Conservation (phyloP, 2,329 filamentous ascomycete genomes). For the Apiospora malaysiana region DNA sequence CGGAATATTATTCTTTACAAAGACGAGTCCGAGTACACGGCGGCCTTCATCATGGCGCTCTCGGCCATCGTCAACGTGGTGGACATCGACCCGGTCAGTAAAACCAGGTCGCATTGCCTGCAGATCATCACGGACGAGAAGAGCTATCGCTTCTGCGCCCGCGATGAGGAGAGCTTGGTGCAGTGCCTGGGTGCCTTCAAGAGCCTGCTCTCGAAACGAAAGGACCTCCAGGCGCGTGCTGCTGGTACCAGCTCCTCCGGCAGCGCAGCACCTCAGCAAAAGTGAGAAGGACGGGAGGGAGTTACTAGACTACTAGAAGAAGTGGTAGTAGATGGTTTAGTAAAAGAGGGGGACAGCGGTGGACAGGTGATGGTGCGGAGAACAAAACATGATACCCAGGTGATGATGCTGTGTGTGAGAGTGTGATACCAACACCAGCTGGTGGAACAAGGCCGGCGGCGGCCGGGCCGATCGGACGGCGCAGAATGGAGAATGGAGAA, state of each 20-base stretch:
- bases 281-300: not conserved
- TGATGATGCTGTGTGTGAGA: not conserved
- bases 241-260: constrained; percentile 11
- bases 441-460: constrained; percentile 6
- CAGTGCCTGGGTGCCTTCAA: constrained; percentile 91
- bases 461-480: not conserved
- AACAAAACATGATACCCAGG: constrained; percentile 25
- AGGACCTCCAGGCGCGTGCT: constrained; percentile 61
- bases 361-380: not conserved
- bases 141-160: constrained; percentile 76
- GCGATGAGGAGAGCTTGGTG: constrained; percentile 81
- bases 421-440: not conserved
- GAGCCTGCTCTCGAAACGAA: constrained; percentile 76
- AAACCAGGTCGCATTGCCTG: constrained; percentile 83
- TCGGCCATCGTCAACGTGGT: constrained; percentile 85
- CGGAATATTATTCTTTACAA: constrained; percentile 91
- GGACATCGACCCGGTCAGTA: constrained; percentile 87
- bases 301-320: not conserved
- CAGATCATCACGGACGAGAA: constrained; percentile 95
- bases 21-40: constrained; percentile 87
- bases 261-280: constrained; percentile 8
- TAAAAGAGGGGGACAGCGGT: not conserved
- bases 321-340: not conserved
- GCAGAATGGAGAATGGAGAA: not conserved
- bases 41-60: constrained; percentile 81